These are phyloP conservation scores for Xylaria digitata DNA, from an alignment of 2,329 filamentous ascomycete species.

Conservation along the genomic window DNA sequence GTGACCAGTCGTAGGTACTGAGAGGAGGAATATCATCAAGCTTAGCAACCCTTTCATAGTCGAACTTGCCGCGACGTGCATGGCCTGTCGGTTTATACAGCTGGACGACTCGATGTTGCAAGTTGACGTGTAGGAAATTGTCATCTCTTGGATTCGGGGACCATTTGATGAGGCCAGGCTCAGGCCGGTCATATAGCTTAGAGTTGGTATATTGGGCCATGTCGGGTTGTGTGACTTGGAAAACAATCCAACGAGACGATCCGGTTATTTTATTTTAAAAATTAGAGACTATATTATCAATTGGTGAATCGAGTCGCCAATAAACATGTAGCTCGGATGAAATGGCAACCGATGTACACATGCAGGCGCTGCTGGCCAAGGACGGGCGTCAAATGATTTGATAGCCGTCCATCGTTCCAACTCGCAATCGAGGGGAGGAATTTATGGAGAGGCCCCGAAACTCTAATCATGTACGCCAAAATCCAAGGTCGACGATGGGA, in stretches of 20 bases:
- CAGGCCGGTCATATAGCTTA: slow-evolving; percentile 65
- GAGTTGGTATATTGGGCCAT: slow-evolving; percentile 45
- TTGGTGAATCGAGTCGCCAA: slow-evolving; percentile 2
- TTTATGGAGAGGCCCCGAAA: background rate
- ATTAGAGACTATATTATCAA: background rate
- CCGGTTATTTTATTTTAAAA: background rate
- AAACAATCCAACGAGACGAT: background rate
- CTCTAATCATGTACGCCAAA: background rate
- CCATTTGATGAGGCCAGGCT: slow-evolving; percentile 74
- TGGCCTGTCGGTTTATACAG: slow-evolving; percentile 71
- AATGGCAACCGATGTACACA: slow-evolving; percentile 6
- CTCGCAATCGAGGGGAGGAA: background rate
- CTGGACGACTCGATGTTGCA: slow-evolving; percentile 71
- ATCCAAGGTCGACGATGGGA: background rate
- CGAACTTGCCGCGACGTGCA: slow-evolving; percentile 66
- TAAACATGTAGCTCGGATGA: slow-evolving; percentile 1
- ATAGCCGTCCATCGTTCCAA: slow-evolving; percentile 14
- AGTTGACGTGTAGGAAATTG: slow-evolving; percentile 73
- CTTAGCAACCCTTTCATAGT: slow-evolving; percentile 66
- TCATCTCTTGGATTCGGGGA: slow-evolving; percentile 69
- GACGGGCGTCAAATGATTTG: slow-evolving; percentile 6
- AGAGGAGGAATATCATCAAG: slow-evolving; percentile 73
- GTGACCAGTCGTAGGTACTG: slow-evolving; percentile 75
- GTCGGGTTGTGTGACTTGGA: background rate
- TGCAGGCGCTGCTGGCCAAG: slow-evolving; percentile 13